Evolutionary conservation across 176 grass and related monocot species (phyloP).

Genomic region (Tillandsia leiboldiana): DNA sequence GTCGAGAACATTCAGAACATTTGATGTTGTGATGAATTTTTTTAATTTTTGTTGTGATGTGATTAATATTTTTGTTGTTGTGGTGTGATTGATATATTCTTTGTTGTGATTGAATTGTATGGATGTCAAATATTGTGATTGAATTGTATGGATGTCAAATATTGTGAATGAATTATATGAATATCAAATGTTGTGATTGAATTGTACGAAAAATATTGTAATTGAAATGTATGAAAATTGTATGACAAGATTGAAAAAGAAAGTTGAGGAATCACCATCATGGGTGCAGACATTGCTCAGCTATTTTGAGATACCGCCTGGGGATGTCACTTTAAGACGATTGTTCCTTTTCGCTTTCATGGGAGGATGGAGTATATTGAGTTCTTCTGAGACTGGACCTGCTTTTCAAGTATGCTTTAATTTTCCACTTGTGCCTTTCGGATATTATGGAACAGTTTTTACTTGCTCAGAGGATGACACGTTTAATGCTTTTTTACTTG

Average conservation of each 20-base stretch:
- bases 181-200: too few relatives aligned
- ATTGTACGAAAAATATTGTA: too few relatives aligned
- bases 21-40: too few relatives aligned
- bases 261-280: constrained; percentile 66
- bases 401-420: constrained; percentile 75
- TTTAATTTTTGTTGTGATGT: too few relatives aligned
- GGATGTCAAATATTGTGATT: too few relatives aligned
- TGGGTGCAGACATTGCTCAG: constrained; percentile 70
- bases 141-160: too few relatives aligned
- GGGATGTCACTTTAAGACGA: constrained; percentile 63
- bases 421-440: constrained; percentile 10
- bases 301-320: constrained; percentile 65
- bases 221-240: too few relatives aligned
- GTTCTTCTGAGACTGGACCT: constrained; percentile 77
- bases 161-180: too few relatives aligned
- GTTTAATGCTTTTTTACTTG: neutral
- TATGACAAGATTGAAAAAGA: constrained; percentile 50
- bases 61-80: too few relatives aligned
- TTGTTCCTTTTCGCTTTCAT: constrained; percentile 92
- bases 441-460: neutral
- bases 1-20: too few relatives aligned
- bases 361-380: constrained; percentile 82
- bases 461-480: constrained; percentile 9
- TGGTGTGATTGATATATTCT: too few relatives aligned
- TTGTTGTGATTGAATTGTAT: too few relatives aligned